Conservation (phyloP, 176 grass and related monocot genomes). For the Musa itinerans region DNA sequence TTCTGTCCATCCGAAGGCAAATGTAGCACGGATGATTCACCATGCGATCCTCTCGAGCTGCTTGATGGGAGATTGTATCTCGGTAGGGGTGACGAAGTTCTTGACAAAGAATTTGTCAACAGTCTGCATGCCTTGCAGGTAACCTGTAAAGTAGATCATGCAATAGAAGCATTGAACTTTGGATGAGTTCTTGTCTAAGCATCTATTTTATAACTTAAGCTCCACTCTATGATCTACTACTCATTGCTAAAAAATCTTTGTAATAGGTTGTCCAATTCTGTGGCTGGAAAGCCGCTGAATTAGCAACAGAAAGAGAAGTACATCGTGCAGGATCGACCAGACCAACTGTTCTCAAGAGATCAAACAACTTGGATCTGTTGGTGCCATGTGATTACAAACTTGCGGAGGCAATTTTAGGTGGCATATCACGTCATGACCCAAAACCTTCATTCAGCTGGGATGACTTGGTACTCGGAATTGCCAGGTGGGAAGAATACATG, state of each 20-base stretch:
- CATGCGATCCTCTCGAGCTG: conserved; percentile 38
- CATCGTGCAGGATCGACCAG: conserved; percentile 18
- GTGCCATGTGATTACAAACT: conserved; percentile 33
- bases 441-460: conserved; percentile 38
- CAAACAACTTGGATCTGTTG: conserved; percentile 36
- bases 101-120: conserved; percentile 56
- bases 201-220: neutral
- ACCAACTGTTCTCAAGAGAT: conserved; percentile 17
- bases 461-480: conserved; percentile 44
- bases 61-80: conserved; percentile 51
- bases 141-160: conserved; percentile 13
- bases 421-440: conserved; percentile 6
- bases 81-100: conserved; percentile 43
- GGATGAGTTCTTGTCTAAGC: neutral
- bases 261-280: conserved; percentile 71
- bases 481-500: conserved; percentile 57
- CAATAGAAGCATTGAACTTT: neutral
- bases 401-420: conserved; percentile 39
- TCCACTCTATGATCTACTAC: neutral
- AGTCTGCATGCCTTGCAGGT: conserved; percentile 94
- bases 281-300: conserved; percentile 55
- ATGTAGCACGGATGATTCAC: conserved; percentile 1
- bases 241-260: neutral
- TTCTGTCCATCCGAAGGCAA: conserved; percentile 22
- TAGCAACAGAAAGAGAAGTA: conserved; percentile 28